Base-by-base conservation (phyloP, 768 basidiomycete genomes). In the Trametes gibbosa region DNA sequence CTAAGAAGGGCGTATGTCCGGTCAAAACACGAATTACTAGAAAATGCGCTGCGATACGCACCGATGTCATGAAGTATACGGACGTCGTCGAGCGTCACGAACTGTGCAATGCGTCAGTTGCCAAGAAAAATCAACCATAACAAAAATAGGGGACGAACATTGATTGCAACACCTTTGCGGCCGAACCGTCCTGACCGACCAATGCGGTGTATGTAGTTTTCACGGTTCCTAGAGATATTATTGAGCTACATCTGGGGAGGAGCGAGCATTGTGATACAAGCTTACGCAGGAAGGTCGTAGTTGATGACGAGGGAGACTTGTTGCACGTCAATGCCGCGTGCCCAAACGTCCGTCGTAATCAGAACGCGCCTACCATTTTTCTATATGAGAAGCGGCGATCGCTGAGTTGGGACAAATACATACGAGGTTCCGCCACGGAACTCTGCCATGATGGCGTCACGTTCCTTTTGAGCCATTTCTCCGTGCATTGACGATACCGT, bases 141-240 rank as follows among this genome's bases (percentile, higher is more conserved):
- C 13, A 17, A 2, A 41, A 27, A 25, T 23, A 45, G 23, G 32
- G 34, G 32, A 76, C 88, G 42, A 69, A 97, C 95, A 76, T 98
- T 99, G 77, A 99, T 98, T 43, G 97, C 97, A 61, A 98, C 97
- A 81, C 96, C 97, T 78, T 99, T 99, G 67, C 97, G 83, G 66
- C 97, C 97, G 78, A 98, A 98, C 59, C 97, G 94, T 71, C 97
- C 97, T 58, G 95, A 97, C 62, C 97, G 94, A 75, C 97, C 97
- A 72, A 98, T 98, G 70, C 97, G 92, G 79, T 99, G 97, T 66
- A 99, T 98, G 79, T 99, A 99, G 75, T 99, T 98, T 84, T 98
- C 96, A 81, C 92, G 92, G 73, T 94, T 94, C 65, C 89, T 94
- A 14, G 23, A 63, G 23, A 66, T 50, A 34, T 56, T 23, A 34